phyloP scores from a whole-genome alignment of 129 eudicot species.

The Deinandra increscens region DNA sequence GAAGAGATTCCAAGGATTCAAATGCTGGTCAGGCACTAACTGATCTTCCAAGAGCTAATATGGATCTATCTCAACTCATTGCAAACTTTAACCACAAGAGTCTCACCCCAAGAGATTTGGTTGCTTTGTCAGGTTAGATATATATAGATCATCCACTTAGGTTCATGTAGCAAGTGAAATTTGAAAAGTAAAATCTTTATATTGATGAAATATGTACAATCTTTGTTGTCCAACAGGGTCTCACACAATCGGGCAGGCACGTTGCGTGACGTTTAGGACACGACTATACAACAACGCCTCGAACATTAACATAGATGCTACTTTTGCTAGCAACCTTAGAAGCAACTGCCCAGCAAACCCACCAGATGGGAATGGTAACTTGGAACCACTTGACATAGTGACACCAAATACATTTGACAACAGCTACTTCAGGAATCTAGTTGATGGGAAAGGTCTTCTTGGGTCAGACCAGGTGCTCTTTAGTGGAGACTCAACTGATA shows the following conservation, averaged over 20 bases:
- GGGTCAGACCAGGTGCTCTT: constrained; percentile 58
- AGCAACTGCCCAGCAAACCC: constrained; percentile 37
- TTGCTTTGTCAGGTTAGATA: constrained; percentile 61
- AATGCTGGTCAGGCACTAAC: constrained; percentile 35
- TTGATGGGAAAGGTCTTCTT: constrained; percentile 51
- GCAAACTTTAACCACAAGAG: constrained; percentile 41
- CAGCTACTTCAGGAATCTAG: constrained; percentile 53
- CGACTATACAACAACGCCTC: constrained; percentile 54
- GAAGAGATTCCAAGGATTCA: constrained; percentile 49
- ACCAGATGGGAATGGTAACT: constrained; percentile 36
- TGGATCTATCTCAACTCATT: constrained; percentile 42
- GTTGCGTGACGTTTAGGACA: constrained; percentile 40
- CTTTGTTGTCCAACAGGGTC: constrained; percentile 54
- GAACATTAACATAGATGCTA: constrained; percentile 52
- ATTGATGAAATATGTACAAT: neutral
- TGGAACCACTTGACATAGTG: constrained; percentile 62
- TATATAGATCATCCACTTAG: no score
- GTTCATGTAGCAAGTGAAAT: no score
- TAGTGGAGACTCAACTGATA: constrained; percentile 51
- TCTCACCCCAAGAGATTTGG: constrained; percentile 55
- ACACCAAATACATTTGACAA: constrained; percentile 62
- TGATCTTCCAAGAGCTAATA: constrained; percentile 40
- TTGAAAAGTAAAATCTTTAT: neutral
- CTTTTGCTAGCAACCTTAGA: constrained; percentile 42
- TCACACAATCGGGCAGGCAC: constrained; percentile 66